Percentiles rank a stretch among this genome's conserved stretches.
phyloP scores from a whole-genome alignment of 2,329 filamentous ascomycete species.

The Trichoderma pleuroti region DNA sequence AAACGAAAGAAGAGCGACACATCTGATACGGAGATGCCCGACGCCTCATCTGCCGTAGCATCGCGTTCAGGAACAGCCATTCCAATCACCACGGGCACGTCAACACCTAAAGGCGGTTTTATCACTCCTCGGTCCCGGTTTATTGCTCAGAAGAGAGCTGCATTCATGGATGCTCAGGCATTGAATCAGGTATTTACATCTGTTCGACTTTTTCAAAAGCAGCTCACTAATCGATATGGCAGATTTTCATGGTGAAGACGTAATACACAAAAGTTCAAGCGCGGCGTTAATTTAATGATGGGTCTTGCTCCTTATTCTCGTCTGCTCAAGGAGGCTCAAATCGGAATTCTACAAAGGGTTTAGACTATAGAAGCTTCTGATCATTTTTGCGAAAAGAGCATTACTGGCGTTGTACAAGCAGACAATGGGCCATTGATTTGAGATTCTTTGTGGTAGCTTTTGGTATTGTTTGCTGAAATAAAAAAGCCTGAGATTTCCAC shows the following conservation, averaged over 20 bases:
- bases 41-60: slow-evolving; percentile 25
- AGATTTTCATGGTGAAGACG: slow-evolving; percentile 67
- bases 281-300: slow-evolving; percentile 5
- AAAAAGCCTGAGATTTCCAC: background rate
- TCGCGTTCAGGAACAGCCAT: slow-evolving; percentile 34
- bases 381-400: background rate
- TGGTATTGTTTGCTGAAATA: background rate
- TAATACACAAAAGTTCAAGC: slow-evolving; percentile 21
- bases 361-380: slow-evolving; percentile 1
- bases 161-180: slow-evolving; percentile 74
- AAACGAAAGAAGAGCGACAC: slow-evolving; percentile 44
- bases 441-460: background rate
- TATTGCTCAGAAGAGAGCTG: slow-evolving; percentile 84
- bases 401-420: slow-evolving; percentile 2
- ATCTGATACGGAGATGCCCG: slow-evolving; percentile 22
- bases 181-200: slow-evolving; percentile 70
- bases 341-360: background rate
- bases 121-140: slow-evolving; percentile 65
- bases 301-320: background rate
- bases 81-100: slow-evolving; percentile 42
- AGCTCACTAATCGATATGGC: slow-evolving; percentile 14
- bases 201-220: background rate
- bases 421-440: background rate
- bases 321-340: background rate
- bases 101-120: slow-evolving; percentile 62